These are phyloP conservation scores for Pseudogymnoascus sp. DNA, from an alignment of 2,329 filamentous ascomycete species.

Conservation along the genomic window DNA sequence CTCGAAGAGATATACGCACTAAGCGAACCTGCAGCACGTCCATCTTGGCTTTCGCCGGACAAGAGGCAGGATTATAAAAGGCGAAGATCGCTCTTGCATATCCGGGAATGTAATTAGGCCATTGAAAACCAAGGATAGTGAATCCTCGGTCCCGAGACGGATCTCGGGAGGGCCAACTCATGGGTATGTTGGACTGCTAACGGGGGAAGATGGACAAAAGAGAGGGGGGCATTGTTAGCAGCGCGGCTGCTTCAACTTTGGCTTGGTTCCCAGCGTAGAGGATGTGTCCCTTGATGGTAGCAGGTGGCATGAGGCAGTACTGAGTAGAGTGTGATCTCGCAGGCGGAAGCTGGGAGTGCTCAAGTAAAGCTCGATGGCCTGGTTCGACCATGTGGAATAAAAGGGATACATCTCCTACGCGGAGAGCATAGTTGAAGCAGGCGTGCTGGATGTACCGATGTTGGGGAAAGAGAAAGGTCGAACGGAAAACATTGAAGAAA, in stretches of 20 bases:
- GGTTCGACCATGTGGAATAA: background rate
- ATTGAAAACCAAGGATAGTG: slow-evolving; percentile 11
- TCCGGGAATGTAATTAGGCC: slow-evolving; percentile 11
- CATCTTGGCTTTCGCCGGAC: slow-evolving; percentile 3
- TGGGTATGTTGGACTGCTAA: slow-evolving; percentile 11
- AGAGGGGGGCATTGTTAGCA: background rate
- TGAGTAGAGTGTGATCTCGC: background rate
- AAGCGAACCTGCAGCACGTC: slow-evolving; percentile 10
- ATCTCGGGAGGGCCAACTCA: slow-evolving; percentile 8
- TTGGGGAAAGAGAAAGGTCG: slow-evolving; percentile 5
- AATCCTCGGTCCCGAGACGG: slow-evolving; percentile 4
- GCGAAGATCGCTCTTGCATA: slow-evolving; percentile 9
- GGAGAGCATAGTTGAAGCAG: background rate
- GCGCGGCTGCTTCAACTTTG: background rate
- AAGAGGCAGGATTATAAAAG: slow-evolving; percentile 11
- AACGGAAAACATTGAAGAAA: slow-evolving; percentile 1
- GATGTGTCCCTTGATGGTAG: background rate
- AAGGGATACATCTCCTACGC: background rate
- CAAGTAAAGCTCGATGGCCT: background rate
- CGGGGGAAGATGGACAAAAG: background rate
- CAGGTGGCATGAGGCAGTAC: background rate
- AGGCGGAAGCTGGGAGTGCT: slow-evolving; percentile 1
- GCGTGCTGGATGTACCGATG: background rate
- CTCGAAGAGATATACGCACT: slow-evolving; percentile 10
- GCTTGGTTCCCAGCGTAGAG: background rate